Percentiles rank a stretch among this genome's conserved stretches.
Conservation (phyloP, 2,329 filamentous ascomycete species). For the Aureobasidium sp. region DNA sequence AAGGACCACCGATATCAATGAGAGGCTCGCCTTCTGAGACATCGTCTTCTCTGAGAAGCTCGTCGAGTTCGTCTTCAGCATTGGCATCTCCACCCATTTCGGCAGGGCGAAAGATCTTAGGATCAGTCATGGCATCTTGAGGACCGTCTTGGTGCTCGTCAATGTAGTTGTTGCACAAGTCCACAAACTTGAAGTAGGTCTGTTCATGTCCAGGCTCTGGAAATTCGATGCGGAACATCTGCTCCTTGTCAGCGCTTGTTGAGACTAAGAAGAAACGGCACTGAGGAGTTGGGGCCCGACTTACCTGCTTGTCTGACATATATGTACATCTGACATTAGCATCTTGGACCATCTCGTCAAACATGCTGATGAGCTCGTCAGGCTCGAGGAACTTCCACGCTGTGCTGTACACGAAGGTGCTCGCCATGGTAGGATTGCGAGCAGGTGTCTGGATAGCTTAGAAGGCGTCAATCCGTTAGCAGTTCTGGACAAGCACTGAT, state of each 20-base stretch:
- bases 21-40: not conserved
- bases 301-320: not conserved
- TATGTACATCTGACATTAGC: constrained; percentile 12
- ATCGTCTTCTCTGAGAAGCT: not conserved
- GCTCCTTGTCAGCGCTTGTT: not conserved
- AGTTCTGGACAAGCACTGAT: not conserved
- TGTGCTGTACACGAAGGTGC: constrained; percentile 25
- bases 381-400: constrained; percentile 23
- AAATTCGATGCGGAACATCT: constrained; percentile 9
- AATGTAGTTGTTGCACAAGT: not conserved
- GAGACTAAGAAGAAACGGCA: not conserved
- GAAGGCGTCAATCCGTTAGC: not conserved
- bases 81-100: not conserved
- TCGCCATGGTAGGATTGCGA: constrained; percentile 19
- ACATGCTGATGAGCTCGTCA: constrained; percentile 20
- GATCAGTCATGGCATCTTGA: not conserved
- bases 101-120: not conserved
- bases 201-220: not conserved
- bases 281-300: no score
- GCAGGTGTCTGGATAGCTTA: not conserved
- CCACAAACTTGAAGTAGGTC: not conserved
- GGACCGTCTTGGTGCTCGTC: not conserved
- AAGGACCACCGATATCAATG: not conserved
- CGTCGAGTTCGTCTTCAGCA: not conserved
- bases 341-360: constrained; percentile 20